Evolutionary conservation across 129 eudicot genomes (phyloP), one percentile per base, ranked within the genome.

Genomic region (Artemisia tridentata): DNA sequence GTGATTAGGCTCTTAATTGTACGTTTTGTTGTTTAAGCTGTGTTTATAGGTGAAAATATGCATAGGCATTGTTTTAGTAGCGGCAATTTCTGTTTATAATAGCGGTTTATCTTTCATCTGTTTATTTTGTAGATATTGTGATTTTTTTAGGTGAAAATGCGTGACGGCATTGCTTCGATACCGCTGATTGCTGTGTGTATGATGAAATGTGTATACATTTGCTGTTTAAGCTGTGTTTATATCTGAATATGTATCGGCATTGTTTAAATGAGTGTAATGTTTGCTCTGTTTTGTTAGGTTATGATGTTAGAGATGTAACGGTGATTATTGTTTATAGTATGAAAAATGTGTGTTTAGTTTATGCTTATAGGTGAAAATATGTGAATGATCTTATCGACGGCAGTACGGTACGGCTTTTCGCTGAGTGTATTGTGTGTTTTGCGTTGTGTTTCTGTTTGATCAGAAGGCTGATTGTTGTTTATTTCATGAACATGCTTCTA

Each of bases 401-500:
- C 6, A 29, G 6, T 29, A 38, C 11, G 45, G 45, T 38, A 38
- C 11, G 10, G 45, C 10, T 38, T 38, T 38, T 7, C 7, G 45
- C 45, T 34, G 45, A 38, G 45, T 38, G 45, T 8, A 38, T 38
- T 38, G 11, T 38, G 45, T 38, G 45, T 7, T 38, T 38, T 38
- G 45, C 10, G 45, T 38, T 38, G 45, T 38, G 45, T 29, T 29
- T 29, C 34, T 29, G 34, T 29, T 29, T 29, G 31, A 27, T 27
- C 31, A 27, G 31, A 27, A 27, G 31, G 31, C 31, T 27, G 31
- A 3, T 3, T 27, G 31, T 27, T 27, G 3, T 27, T 27, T 27
- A 27, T 27, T 3, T 27, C 4, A 27, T 27, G 31, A 25, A 25
- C 29, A 88, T 58, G 98, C 95, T 73, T 61, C 86, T 41, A 75